Evolutionary conservation across 2,329 filamentous ascomycete genomes (phyloP).

Genomic region (Aspergillaceae sp.): DNA sequence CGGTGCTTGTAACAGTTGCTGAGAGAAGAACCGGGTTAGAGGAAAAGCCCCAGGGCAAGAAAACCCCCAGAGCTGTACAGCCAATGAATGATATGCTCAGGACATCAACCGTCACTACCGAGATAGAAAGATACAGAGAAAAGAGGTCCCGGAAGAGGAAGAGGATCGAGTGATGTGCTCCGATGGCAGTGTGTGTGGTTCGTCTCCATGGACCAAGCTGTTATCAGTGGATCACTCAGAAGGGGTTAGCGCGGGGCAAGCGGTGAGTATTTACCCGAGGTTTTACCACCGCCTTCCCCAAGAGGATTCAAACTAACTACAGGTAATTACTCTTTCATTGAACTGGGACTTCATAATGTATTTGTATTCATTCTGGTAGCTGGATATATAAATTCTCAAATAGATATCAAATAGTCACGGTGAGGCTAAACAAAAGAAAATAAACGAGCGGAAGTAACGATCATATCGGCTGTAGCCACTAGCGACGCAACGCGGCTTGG

Average conservation of each 20-base stretch:
- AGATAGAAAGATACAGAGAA: not conserved
- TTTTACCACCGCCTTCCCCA: constrained; percentile 12
- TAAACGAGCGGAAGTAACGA: constrained; percentile 1
- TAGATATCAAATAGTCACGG: constrained; percentile 6
- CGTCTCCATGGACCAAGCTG: constrained; percentile 13
- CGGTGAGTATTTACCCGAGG: constrained; percentile 10
- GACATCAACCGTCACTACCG: constrained; percentile 5
- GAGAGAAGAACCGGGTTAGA: constrained; percentile 14
- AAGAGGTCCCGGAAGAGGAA: not conserved
- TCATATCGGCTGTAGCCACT: not conserved
- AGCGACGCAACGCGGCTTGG: constrained; percentile 26
- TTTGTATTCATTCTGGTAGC: not conserved
- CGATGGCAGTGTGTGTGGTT: constrained; percentile 13
- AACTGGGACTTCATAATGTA: too few relatives aligned
- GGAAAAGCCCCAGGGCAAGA: constrained; percentile 11
- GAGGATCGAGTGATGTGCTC: not conserved
- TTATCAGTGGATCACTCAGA: constrained; percentile 17
- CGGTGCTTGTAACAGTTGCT: constrained; percentile 14
- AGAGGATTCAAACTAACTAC: too few relatives aligned
- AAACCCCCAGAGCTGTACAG: constrained; percentile 17
- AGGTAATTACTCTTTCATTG: too few relatives aligned
- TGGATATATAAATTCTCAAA: constrained; percentile 1
- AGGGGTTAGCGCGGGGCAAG: constrained; percentile 21
- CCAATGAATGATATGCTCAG: constrained; percentile 8
- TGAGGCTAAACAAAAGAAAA: constrained; percentile 3